A percentile compares a stretch with the other conserved stretches of the same genome.
Evolutionary conservation across 495 filamentous ascomycete genomes (phyloP).

Genomic region (Pyronema omphalodes): DNA sequence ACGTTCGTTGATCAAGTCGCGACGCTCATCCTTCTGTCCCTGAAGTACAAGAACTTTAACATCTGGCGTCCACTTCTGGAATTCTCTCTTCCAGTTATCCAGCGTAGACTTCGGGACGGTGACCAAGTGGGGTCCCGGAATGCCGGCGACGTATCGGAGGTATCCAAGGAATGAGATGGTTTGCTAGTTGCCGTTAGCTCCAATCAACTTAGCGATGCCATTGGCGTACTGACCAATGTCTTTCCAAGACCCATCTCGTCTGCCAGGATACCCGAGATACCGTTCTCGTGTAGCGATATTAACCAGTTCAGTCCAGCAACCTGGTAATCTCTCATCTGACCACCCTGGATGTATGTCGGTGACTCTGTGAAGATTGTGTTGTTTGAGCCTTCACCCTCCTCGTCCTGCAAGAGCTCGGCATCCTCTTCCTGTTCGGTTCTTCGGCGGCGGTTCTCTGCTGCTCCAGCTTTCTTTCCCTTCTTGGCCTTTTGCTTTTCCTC

Average conservation of each 20-base stretch:
- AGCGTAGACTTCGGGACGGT: slow-evolving; percentile 93
- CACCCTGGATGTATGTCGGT: slow-evolving; percentile 65
- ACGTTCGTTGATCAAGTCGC: slow-evolving; percentile 73
- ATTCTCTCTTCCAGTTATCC: slow-evolving; percentile 97
- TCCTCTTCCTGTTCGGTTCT: slow-evolving; percentile 97
- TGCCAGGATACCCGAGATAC: slow-evolving; percentile 82
- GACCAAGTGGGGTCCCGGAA: slow-evolving; percentile 81
- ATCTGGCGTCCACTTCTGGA: slow-evolving; percentile 83
- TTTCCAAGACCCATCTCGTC: slow-evolving; percentile 98
- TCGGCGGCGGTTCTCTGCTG: slow-evolving; percentile 61
- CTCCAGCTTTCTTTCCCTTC: slow-evolving; percentile 57
- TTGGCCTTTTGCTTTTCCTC: slow-evolving; percentile 51
- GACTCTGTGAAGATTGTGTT: slow-evolving; percentile 87
- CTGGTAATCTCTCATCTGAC: slow-evolving; percentile 84
- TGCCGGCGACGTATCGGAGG: slow-evolving; percentile 71
- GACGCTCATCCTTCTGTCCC: slow-evolving; percentile 85
- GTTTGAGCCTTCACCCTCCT: slow-evolving; percentile 65
- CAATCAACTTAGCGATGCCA: background rate
- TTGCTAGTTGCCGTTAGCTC: background rate
- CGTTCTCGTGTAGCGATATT: slow-evolving; percentile 69
- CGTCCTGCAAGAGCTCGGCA: slow-evolving; percentile 81
- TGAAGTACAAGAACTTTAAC: slow-evolving; percentile 88
- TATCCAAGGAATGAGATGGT: slow-evolving; percentile 57
- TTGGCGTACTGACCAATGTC: slow-evolving; percentile 34
- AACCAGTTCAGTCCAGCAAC: slow-evolving; percentile 90